Conservation (phyloP, 306 rosid species). For the Herpetospermum pedunculosum region DNA sequence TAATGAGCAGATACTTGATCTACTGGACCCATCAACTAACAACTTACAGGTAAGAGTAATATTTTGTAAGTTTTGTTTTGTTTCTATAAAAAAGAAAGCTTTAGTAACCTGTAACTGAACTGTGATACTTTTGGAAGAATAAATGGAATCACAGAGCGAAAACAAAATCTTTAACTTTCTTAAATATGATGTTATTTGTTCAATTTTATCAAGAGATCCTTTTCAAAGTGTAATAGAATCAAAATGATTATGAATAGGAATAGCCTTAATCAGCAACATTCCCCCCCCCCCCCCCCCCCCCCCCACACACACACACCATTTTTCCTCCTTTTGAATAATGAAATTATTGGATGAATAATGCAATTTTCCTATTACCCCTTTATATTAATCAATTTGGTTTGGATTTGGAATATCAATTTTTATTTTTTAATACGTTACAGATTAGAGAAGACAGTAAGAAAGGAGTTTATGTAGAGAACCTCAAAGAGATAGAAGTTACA, state of each 20-base stretch:
- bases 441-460: conserved; percentile 89
- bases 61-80: neutral
- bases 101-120: neutral
- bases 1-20: conserved; percentile 96
- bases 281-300: too few species aligned
- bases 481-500: conserved; percentile 77
- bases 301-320: too few species aligned
- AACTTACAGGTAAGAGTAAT: conserved; percentile 64
- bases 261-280: neutral
- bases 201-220: neutral
- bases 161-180: neutral
- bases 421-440: conserved; percentile 27
- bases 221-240: neutral
- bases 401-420: neutral
- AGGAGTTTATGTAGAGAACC: conserved; percentile 90
- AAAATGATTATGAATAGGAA: neutral
- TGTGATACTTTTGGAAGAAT: neutral
- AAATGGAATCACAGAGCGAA: neutral
- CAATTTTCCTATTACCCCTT: neutral
- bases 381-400: neutral
- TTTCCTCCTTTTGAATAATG: neutral
- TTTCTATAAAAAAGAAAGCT: neutral
- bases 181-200: neutral
- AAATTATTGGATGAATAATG: neutral
- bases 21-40: conserved; percentile 75